phyloP scores from a whole-genome alignment of 345 rosid genomes.

The Salix koriyanagi region DNA sequence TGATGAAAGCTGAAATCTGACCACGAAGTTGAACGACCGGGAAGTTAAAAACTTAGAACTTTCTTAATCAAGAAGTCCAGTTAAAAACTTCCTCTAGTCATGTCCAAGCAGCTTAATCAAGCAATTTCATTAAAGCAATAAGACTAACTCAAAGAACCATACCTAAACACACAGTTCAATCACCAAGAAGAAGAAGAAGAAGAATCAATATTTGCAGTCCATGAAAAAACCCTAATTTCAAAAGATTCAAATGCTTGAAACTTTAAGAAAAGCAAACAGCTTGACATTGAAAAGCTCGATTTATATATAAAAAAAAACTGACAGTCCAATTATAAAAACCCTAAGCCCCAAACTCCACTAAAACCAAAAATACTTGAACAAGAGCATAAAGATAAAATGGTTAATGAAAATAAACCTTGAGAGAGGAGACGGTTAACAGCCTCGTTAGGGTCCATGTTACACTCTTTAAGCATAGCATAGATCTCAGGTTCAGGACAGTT shows the following conservation, averaged over 20 bases:
- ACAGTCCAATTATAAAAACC: not conserved
- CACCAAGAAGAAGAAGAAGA: not conserved
- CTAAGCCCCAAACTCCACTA: not conserved
- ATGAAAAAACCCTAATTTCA: not conserved
- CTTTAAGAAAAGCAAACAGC: not conserved
- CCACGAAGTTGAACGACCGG: not conserved
- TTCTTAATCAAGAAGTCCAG: not conserved
- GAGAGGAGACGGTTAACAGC: slow-evolving; percentile 88
- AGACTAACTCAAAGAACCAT: not conserved
- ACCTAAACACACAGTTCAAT: not conserved
- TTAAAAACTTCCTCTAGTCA: not conserved
- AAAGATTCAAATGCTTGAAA: not conserved
- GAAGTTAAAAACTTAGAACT: not conserved
- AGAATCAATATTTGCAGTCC: not conserved
- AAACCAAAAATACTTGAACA: not conserved
- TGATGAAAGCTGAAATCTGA: not conserved
- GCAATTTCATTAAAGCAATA: not conserved
- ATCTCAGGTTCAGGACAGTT: slow-evolving; percentile 89
- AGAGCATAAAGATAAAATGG: not conserved
- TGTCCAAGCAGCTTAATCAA: not conserved
- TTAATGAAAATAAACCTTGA: slow-evolving; percentile 52
- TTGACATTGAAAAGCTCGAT: not conserved
- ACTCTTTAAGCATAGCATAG: slow-evolving; percentile 91
- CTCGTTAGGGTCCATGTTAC: slow-evolving; percentile 99
- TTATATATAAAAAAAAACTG: not conserved